phyloP scores from a whole-genome alignment of 1,139 yeast species.

The Pichia sp. region DNA sequence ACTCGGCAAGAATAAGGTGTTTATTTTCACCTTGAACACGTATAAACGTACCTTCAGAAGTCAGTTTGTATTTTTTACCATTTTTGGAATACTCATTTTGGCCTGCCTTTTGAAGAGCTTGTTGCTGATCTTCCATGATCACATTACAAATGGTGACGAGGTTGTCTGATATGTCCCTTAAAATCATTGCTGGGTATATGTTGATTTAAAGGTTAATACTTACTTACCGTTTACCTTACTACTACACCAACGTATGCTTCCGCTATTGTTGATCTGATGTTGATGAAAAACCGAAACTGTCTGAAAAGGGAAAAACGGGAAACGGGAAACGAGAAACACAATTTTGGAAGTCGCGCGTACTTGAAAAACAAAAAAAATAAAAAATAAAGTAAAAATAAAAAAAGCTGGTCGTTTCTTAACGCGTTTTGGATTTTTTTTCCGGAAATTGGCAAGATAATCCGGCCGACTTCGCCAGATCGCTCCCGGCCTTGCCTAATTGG shows the following conservation, averaged over 20 bases:
- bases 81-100: conserved; percentile 38
- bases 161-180: conserved; percentile 25
- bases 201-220: too few species aligned
- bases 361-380: neutral
- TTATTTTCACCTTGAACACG: conserved; percentile 47
- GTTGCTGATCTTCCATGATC: conserved; percentile 27
- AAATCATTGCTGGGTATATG: neutral
- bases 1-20: conserved; percentile 41
- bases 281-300: too few species aligned
- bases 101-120: conserved; percentile 3
- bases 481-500: too few species aligned
- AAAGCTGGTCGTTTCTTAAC: too few species aligned
- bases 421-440: too few species aligned
- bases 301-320: too few species aligned
- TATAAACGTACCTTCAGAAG: conserved; percentile 41
- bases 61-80: conserved; percentile 47
- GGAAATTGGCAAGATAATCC: too few species aligned
- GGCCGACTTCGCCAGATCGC: too few species aligned
- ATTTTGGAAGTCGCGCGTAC: neutral
- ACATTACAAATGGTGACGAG: conserved; percentile 24
- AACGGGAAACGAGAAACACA: too few species aligned
- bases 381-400: neutral
- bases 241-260: too few species aligned
- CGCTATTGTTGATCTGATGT: too few species aligned
- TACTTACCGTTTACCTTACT: too few species aligned